These are phyloP conservation scores for Casuarina equisetifolia DNA, from an alignment of 306 rosid species.

Conservation along the genomic window DNA sequence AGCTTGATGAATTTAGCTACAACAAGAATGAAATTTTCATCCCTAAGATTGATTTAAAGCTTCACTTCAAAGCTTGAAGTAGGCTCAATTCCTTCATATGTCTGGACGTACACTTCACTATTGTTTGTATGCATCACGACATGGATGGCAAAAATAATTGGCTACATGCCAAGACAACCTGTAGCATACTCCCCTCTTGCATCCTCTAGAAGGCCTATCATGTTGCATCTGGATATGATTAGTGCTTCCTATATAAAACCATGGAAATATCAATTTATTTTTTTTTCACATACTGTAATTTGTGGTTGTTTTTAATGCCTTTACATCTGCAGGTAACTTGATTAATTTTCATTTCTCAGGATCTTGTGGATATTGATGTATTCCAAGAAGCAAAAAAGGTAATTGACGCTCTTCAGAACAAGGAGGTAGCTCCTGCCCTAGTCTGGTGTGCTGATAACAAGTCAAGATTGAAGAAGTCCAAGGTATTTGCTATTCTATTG, in stretches of 20 bases:
- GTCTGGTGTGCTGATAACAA: constrained; percentile 97
- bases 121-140: not conserved
- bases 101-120: too few relatives aligned
- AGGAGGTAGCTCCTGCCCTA: constrained; percentile 85
- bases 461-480: constrained; percentile 89
- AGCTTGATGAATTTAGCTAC: not conserved
- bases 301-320: not conserved
- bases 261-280: not conserved
- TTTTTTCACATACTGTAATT: not conserved
- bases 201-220: not conserved
- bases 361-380: constrained; percentile 87
- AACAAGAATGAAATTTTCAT: not conserved
- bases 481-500: constrained; percentile 47
- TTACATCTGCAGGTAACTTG: not conserved
- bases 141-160: not conserved
- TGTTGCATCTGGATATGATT: not conserved
- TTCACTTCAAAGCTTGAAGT: not conserved
- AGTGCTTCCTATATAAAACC: not conserved
- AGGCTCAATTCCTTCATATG: not conserved
- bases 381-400: constrained; percentile 91
- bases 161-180: not conserved
- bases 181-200: not conserved
- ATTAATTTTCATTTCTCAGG: constrained; percentile 43
- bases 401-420: constrained; percentile 77
- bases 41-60: not conserved